Conservation (phyloP, 169 alveolate genomes). For the Eimeria tenella region DNA sequence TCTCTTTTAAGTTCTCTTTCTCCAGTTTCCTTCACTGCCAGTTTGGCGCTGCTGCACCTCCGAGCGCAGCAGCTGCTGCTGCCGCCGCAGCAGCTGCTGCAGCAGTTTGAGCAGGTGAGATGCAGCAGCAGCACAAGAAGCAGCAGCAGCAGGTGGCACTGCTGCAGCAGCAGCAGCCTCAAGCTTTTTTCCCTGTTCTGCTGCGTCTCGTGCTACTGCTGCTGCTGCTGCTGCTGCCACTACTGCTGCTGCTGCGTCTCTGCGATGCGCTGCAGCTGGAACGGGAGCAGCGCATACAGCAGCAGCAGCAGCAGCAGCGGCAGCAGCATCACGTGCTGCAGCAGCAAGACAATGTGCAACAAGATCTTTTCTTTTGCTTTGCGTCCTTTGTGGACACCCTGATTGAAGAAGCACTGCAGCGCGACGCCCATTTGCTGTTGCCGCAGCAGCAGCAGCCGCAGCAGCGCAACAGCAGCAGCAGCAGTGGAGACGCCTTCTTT, state of each 20-base stretch:
- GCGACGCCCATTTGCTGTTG: neutral
- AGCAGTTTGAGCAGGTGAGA: slow-evolving; percentile 8
- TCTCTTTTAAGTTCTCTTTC: neutral
- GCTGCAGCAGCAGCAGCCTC: neutral
- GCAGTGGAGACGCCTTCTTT: neutral
- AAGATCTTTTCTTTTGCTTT: neutral
- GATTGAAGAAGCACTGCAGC: neutral
- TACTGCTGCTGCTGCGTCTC: neutral
- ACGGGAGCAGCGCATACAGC: neutral
- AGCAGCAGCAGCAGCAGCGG: neutral
- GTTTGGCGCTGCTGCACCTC: neutral
- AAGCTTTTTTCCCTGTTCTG: too few species aligned
- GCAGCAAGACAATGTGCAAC: slow-evolving; percentile 4
- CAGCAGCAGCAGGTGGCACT: neutral
- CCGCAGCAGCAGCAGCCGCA: neutral
- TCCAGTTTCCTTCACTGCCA: neutral
- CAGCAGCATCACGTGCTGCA: neutral
- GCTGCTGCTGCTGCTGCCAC: neutral
- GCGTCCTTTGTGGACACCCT: neutral
- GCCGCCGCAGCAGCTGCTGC: slow-evolving; percentile 36
- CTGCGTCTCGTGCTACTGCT: neutral
- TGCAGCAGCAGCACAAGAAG: neutral
- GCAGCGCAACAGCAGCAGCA: neutral
- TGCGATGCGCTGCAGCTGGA: neutral
- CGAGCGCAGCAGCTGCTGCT: slow-evolving; percentile 36